These are phyloP conservation scores for Arabidopsis thaliana DNA, from an alignment of 345 rosid genomes.

Conservation along the genomic window TAIR10.1 NC_003071.7:13627501-13628000, in stretches of 20 bases:
- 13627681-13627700: conserved; percentile 98
- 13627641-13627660: conserved; percentile 84
- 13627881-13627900: conserved; percentile 95
- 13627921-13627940: conserved; percentile 95
- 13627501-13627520: conserved; percentile 93
- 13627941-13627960: conserved; percentile 94
- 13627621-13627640: conserved; percentile 78
- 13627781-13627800: conserved; percentile 38
- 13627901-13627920: conserved; percentile 92
- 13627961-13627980: conserved; percentile 90
- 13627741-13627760: conserved; percentile 94
- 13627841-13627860: conserved; percentile 55
- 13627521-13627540: conserved; percentile 55
- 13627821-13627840: conserved; percentile 13
- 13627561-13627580: conserved; percentile 8
- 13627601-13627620: conserved; percentile 14
- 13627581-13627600: neutral
- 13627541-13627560: neutral
- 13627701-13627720: conserved; percentile 94
- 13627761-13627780: conserved; percentile 99
- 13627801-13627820: conserved; percentile 10
- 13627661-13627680: conserved; percentile 94
- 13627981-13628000: conserved; percentile 72
- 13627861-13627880: conserved; percentile 92
- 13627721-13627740: conserved; percentile 93